Percentiles rank a stretch among this genome's conserved stretches.
Evolutionary conservation across 2,329 filamentous ascomycete species (phyloP).

Genomic region (Pseudogymnoascus sp.): DNA sequence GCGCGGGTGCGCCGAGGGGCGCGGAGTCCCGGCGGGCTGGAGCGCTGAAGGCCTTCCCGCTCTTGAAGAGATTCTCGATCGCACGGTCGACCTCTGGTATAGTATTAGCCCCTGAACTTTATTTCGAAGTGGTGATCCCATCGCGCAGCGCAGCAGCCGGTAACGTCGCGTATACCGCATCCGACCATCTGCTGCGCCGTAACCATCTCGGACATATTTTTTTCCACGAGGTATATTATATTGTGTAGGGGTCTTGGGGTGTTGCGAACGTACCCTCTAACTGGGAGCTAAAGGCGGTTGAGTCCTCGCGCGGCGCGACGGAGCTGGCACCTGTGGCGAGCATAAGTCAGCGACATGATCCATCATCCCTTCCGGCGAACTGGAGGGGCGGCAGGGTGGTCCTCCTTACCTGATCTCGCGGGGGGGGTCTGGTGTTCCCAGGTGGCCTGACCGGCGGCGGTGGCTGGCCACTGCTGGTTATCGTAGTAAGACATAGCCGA

Average conservation of each 20-base stretch:
- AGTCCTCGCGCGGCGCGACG: constrained; percentile 65
- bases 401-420: constrained; percentile 58
- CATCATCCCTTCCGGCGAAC: constrained; percentile 1
- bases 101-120: constrained; percentile 22
- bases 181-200: background rate
- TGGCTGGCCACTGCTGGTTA: constrained; percentile 54
- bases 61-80: constrained; percentile 92
- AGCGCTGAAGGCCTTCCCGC: constrained; percentile 79
- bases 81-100: constrained; percentile 84
- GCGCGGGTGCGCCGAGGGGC: constrained; percentile 51
- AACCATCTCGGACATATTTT: background rate
- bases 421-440: constrained; percentile 69
- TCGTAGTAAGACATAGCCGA: constrained; percentile 60
- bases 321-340: constrained; percentile 59
- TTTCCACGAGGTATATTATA: background rate
- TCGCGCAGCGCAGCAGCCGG: background rate
- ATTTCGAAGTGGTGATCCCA: background rate
- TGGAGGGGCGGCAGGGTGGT: constrained; percentile 4
- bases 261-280: constrained; percentile 66
- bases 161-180: background rate
- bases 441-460: constrained; percentile 50
- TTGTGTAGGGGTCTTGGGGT: background rate
- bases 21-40: constrained; percentile 74
- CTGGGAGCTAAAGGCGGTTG: constrained; percentile 73
- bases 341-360: constrained; percentile 15